These are phyloP conservation scores for Medicago ruthenica DNA, from an alignment of 306 rosid genomes.

Conservation along the genomic window DNA sequence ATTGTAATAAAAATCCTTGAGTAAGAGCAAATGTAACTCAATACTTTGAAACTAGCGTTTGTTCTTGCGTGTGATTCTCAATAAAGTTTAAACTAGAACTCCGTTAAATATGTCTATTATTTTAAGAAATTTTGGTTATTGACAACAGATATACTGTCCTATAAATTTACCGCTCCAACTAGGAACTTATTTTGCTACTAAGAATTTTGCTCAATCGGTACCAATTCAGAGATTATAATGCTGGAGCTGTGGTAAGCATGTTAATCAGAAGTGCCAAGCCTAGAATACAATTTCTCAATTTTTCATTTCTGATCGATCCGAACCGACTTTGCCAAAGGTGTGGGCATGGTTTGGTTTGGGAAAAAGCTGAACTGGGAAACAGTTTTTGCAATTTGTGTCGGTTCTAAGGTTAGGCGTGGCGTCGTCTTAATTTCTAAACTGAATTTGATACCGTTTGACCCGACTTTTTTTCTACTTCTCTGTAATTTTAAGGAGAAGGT, in stretches of 20 bases:
- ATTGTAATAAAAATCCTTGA: constrained; percentile 31
- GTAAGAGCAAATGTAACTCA: neutral
- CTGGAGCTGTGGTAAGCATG: neutral
- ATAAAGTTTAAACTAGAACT: constrained; percentile 18
- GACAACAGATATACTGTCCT: neutral
- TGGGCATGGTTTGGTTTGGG: neutral
- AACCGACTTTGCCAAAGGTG: neutral
- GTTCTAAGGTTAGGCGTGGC: neutral
- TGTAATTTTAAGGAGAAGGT: too few species aligned
- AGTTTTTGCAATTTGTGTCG: neutral
- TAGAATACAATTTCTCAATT: neutral
- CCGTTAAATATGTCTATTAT: neutral
- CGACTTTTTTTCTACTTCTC: too few species aligned
- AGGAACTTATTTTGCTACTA: neutral
- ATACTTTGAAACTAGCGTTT: neutral
- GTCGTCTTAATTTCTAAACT: neutral
- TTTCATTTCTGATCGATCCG: neutral
- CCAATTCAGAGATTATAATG: neutral
- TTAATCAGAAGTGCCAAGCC: neutral
- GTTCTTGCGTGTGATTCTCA: neutral
- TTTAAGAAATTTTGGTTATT: constrained; percentile 14
- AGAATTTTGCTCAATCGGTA: neutral
- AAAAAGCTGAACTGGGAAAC: neutral
- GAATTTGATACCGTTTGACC: too few species aligned
- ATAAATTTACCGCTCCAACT: neutral